These are phyloP conservation scores for Salix brachista DNA, from an alignment of 345 rosid genomes.

Conservation along the genomic window DNA sequence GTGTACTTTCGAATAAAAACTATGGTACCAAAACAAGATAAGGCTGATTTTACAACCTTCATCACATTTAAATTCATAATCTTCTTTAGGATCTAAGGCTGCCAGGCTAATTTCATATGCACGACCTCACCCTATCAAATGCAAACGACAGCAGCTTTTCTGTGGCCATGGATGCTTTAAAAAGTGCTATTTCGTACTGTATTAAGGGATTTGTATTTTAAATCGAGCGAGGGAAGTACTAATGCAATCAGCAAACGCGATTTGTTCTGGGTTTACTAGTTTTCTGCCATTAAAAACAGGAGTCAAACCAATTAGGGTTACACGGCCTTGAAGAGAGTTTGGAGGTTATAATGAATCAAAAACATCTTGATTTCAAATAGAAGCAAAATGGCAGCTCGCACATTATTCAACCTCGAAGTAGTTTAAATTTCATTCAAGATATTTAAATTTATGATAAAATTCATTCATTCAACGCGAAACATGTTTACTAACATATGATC, in stretches of 20 bases:
- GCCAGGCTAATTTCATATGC: slow-evolving; percentile 23
- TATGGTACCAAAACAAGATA: slow-evolving; percentile 26
- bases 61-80: slow-evolving; percentile 2
- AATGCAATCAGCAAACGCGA: slow-evolving; percentile 19
- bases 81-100: slow-evolving; percentile 24
- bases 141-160: slow-evolving; percentile 31
- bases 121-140: slow-evolving; percentile 21
- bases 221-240: background rate
- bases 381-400: slow-evolving; percentile 7
- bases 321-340: slow-evolving; percentile 1
- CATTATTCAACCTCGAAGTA: slow-evolving; percentile 9
- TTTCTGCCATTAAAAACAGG: background rate
- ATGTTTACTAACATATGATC: background rate
- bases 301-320: slow-evolving; percentile 4
- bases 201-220: background rate
- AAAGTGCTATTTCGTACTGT: background rate
- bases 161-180: background rate
- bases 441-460: no score
- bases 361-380: background rate
- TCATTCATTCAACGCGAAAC: no score
- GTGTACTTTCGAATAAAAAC: slow-evolving; percentile 35
- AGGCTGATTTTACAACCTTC: slow-evolving; percentile 2
- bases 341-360: background rate
- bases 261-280: slow-evolving; percentile 10
- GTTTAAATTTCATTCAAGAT: no score